phyloP scores from a whole-genome alignment of 2,329 filamentous ascomycete species.

The Xylaria sp. region DNA sequence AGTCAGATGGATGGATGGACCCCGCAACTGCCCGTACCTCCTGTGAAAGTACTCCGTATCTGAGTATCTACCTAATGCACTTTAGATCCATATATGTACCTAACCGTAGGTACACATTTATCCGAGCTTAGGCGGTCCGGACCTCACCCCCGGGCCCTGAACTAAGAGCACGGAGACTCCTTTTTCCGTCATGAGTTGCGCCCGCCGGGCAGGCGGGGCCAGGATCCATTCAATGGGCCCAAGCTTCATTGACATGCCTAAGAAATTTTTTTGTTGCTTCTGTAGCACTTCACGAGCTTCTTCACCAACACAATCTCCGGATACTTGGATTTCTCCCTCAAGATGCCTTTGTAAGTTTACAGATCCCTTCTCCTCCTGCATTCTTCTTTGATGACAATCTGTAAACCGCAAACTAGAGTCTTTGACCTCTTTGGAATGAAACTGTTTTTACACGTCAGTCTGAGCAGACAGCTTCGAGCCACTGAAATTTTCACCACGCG shows the following conservation, averaged over 20 bases:
- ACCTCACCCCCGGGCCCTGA: too few relatives aligned
- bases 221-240: not conserved
- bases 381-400: slow-evolving; percentile 69
- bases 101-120: too few relatives aligned
- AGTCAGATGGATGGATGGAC: too few relatives aligned
- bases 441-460: slow-evolving; percentile 92
- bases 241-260: slow-evolving; percentile 2
- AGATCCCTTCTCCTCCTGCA: not conserved
- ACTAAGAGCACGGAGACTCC: not conserved
- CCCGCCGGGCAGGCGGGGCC: not conserved
- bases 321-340: not conserved
- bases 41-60: too few relatives aligned
- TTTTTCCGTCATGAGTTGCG: not conserved
- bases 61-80: too few relatives aligned
- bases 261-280: slow-evolving; percentile 21
- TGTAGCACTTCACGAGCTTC: not conserved
- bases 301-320: not conserved
- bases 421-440: slow-evolving; percentile 87
- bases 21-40: too few relatives aligned
- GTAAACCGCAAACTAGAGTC: slow-evolving; percentile 88
- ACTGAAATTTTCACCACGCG: slow-evolving; percentile 3
- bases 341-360: slow-evolving; percentile 23
- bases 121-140: not conserved
- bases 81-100: too few relatives aligned
- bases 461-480: slow-evolving; percentile 56